Percentiles rank a stretch among this genome's conserved stretches.
phyloP scores from a whole-genome alignment of 179 eudicot species.

The Gypsophila paniculata region DNA sequence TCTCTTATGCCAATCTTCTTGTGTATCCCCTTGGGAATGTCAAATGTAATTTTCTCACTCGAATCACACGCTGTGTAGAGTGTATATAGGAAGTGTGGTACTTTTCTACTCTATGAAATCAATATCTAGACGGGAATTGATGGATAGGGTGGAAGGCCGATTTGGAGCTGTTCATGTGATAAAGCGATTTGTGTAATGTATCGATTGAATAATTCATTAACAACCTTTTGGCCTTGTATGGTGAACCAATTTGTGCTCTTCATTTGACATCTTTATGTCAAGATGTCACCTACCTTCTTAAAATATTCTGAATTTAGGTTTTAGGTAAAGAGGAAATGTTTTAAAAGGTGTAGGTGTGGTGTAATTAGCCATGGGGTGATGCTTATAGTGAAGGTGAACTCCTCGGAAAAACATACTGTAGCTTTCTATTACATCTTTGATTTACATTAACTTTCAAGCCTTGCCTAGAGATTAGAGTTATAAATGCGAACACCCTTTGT shows the following conservation, averaged over 20 bases:
- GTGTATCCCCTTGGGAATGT: background rate
- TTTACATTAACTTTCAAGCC: background rate
- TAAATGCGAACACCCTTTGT: background rate
- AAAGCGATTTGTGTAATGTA: background rate
- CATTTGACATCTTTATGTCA: background rate
- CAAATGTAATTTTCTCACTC: background rate
- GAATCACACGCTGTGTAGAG: background rate
- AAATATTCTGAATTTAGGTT: background rate
- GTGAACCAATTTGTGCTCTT: background rate
- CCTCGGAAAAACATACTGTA: background rate
- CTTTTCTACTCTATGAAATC: background rate
- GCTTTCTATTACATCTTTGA: background rate
- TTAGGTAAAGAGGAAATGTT: background rate
- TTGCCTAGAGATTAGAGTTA: background rate
- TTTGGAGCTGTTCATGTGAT: background rate
- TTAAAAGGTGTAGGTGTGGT: background rate
- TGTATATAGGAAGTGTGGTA: background rate
- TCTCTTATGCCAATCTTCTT: conserved; percentile 7
- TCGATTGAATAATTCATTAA: background rate
- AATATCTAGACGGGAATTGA: background rate
- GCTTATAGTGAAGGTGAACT: background rate
- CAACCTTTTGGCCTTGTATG: too few relatives aligned
- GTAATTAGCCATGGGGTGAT: background rate
- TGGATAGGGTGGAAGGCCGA: background rate
- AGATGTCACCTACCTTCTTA: background rate